Evolutionary conservation across 495 filamentous ascomycete species (phyloP), one percentile per base, ranked within the genome.

Genomic region (Talaromyces wortmannii): DNA sequence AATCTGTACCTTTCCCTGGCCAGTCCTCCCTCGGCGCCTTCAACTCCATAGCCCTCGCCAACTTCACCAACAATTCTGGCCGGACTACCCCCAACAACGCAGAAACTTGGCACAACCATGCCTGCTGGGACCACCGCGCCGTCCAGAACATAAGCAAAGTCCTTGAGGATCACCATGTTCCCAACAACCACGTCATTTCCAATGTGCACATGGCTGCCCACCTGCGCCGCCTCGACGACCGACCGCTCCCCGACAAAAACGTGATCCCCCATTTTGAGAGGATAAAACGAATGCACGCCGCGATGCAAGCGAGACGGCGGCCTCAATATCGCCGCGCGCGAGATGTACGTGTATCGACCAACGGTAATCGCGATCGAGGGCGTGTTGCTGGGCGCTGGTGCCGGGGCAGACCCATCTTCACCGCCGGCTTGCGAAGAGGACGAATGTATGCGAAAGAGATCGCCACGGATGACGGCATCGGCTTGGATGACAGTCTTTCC

Each of bases 401-500:
- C 53, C 29, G 68, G 51, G 42, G 67, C 59, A 49, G 73, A 61
- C 17, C 67, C 60, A 7, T 59, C 55, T 11, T 57, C 55, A 30
- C 17, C 16, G 2, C 1, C 43, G 36, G 73, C 62, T 1, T 70
- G 58, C 5, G 78, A 64, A 16, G 72, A 59, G 1, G 76, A 48
- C 13, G 70, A 40, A n/a, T 67, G 55, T 2, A 80, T 77, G 7
- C 89, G 82, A 32, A 86, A 80, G 15, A 96, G 85, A 63, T 98
- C 95, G 44, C 92, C 94, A 45, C 94, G 87, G 64, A 98, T 91
- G 63, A 90, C 88, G 59, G 87, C 92, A 63, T 95, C 89, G 53
- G 90, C 85, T 72, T 91, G 86, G 65, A 98, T 95, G 60, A 97
- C 89, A 8, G 90, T 94, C 71, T 92, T 95, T 55, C 94, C 94